These are phyloP conservation scores for Colletotrichum sublineola DNA, from an alignment of 2,329 filamentous ascomycete species.

Conservation along the genomic window DNA sequence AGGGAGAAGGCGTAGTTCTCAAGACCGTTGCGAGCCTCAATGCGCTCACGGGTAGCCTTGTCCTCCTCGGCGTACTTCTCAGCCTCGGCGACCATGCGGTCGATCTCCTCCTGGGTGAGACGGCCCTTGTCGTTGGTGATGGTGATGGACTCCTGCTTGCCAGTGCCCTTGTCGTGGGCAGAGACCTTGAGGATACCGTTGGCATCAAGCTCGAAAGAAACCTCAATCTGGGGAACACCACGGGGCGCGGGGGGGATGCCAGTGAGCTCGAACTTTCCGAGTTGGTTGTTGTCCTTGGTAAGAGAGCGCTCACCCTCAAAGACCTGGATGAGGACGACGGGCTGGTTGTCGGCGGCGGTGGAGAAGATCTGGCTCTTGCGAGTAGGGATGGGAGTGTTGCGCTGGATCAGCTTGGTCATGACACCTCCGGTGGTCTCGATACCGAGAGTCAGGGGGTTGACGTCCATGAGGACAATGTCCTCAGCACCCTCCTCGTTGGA, in stretches of 20 bases:
- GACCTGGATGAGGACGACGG: slow-evolving; percentile 94
- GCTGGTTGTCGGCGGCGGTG: slow-evolving; percentile 96
- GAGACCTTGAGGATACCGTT: slow-evolving; percentile 99
- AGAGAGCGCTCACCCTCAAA: slow-evolving; percentile 93
- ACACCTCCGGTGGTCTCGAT: slow-evolving; percentile 98
- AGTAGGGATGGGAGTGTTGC: slow-evolving; percentile 94
- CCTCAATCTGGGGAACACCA: slow-evolving; percentile 98
- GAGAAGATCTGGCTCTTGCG: slow-evolving; percentile 99
- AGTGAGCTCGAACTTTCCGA: slow-evolving; percentile 98
- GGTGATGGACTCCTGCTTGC: slow-evolving; percentile 96
- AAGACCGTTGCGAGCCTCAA: slow-evolving; percentile 94
- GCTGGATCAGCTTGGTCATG: slow-evolving; percentile 96
- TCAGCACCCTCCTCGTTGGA: slow-evolving; percentile 86
- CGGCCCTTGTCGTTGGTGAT: slow-evolving; percentile 99
- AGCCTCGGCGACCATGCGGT: slow-evolving; percentile 98
- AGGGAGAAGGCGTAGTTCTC: slow-evolving; percentile 99
- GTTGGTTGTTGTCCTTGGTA: slow-evolving; percentile 97
- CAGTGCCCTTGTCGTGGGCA: slow-evolving; percentile 97
- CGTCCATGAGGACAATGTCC: slow-evolving; percentile 94
- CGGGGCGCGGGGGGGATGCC: slow-evolving; percentile 95
- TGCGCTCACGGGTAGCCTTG: slow-evolving; percentile 97
- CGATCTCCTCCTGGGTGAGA: slow-evolving; percentile 95
- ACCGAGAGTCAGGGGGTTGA: slow-evolving; percentile 95
- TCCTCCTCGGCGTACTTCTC: slow-evolving; percentile 99
- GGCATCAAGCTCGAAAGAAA: slow-evolving; percentile 96